phyloP scores from a whole-genome alignment of 192 early-diverging fungal genomes.

The Oehlia diaphana region DNA sequence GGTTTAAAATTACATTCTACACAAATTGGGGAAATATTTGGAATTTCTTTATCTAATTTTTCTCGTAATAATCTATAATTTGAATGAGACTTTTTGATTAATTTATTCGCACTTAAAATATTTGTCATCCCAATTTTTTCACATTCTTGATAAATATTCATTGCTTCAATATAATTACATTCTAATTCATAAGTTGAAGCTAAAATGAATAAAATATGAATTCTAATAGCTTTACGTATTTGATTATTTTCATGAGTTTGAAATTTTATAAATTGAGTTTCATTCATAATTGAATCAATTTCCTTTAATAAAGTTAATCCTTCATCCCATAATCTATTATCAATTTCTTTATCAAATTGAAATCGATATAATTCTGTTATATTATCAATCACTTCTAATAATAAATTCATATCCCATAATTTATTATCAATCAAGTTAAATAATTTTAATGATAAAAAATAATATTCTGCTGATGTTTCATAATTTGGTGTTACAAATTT shows the following conservation, averaged over 20 bases:
- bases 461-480: neutral
- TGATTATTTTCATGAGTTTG: neutral
- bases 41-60: neutral
- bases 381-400: neutral
- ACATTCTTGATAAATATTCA: neutral
- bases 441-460: neutral
- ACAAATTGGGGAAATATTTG: neutral
- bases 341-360: neutral
- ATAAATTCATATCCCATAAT: neutral
- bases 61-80: neutral
- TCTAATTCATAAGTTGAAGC: neutral
- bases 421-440: neutral
- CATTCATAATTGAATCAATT: neutral
- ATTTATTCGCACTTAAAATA: neutral
- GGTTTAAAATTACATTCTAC: neutral
- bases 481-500: neutral
- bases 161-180: neutral
- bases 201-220: neutral
- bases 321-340: neutral
- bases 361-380: neutral
- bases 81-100: neutral
- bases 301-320: neutral
- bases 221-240: neutral
- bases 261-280: neutral
- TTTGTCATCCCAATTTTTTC: neutral